Base-by-base conservation (phyloP, 2,329 filamentous ascomycete genomes). In the Penicillium carneum region DNA sequence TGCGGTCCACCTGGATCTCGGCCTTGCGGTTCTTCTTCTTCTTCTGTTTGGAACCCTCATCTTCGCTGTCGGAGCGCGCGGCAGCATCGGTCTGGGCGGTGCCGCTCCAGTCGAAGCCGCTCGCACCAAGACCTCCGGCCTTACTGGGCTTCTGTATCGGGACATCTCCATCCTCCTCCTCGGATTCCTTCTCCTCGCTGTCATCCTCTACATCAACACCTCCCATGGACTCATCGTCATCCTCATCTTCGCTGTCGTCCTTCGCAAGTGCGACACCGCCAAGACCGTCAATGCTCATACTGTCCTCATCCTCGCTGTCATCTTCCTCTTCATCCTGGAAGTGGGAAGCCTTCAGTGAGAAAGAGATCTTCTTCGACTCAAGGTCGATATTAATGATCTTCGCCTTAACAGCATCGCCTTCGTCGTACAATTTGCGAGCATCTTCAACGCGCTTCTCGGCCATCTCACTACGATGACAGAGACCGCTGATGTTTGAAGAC, bases 351-450 rank as follows among this genome's bases (percentile, higher is more conserved):
- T 98, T 99, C 62, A 99, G 82, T 1, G 93, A 92, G 71, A 99
- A 92, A 69, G 87, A 96, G 69, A 99, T 89, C 70, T 90, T 89
- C 75, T 88, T 89, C 76, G 90, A 90, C 67, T 89, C 84, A 4
- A 81, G 71, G 68, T 98, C 89, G 50, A 99, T 82, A 70, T 89
- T 90, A 52, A 98, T 78, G 16, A 99, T 84, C 75, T 91, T 90
- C 14, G 94, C 94, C 81, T 98, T 98, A 65, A 99, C 95, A n/a
- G 84, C 81, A 77, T 99, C 95, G 12, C 93, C 95, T 72, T 93
- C 91, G 63, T 88, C 90, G 77, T 97, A 98, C 42, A 99, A 83
- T 72, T 93, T 94, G 64, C 87, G 88, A n/a, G 93, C 91, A 80
- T 98, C 91, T 54, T 90, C 85, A 26, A 97, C 88, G 5, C 85